Evolutionary conservation across 352 stramenopile species (phyloP), one percentile per base, ranked within the genome.

Genomic region (Globisporangium uncinulatum): DNA sequence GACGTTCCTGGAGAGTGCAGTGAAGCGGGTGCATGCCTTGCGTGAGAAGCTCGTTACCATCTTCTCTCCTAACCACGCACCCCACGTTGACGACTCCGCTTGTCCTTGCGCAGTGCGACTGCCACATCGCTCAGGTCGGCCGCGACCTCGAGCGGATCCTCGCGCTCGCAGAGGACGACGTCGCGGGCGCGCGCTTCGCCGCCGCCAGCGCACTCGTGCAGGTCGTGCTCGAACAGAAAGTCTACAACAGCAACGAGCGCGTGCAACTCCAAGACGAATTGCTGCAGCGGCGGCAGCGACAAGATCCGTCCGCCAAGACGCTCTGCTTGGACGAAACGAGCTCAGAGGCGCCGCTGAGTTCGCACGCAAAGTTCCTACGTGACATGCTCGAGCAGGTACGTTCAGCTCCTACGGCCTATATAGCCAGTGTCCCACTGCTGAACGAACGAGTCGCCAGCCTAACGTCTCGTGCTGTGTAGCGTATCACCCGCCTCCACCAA

Each of bases 321-420:
- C 21, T 31, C 41, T 11, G 37, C 1, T 42, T 43, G 9, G 42
- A 67, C 1, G n/a, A 32, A 7, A 11, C 17, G 21, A 37, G 1
- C 7, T 32, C 19, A 1, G 17, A 47, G 5, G 29, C 65, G 17
- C 19, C 61, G 3, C 47, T 71, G n/a, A 66, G 56, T 15, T 34
- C 56, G 37, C 82, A 83, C 24, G 55, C 41, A 9, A 57, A 51
- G 13, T 87, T 77, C 60, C 57, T 91, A 3, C 59, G 75, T 21
- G 73, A 79, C 20, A 85, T 91, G 76, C 61, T 78, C 2, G 60
- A 86, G 19, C 78, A 91, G 76, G 81, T 89, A 63, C 31, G 49
- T 9, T 17, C 24, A 29, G 21, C 46, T 52, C 4, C 13, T 24
- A 13, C 34, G 34, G 8, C 34, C 34, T 8, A 13, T 2, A 39